Evolutionary conservation across 2,329 filamentous ascomycete genomes (phyloP), one percentile per base, ranked within the genome.

Genomic region (Neurospora sp.): DNA sequence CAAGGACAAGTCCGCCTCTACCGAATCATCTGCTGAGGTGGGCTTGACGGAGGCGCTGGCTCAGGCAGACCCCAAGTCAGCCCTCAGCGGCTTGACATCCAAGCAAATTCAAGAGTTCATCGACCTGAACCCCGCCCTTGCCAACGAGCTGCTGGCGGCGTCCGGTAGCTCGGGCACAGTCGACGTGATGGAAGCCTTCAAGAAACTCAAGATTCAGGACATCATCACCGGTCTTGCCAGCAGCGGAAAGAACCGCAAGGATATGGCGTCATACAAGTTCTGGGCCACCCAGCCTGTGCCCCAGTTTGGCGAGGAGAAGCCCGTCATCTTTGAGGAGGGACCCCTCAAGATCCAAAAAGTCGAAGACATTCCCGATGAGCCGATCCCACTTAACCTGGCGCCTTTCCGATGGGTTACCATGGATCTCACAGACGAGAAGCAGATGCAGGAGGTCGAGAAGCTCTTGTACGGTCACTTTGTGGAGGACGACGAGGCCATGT

Each of bases 251-350:
- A 97, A 97, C 77, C 90, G 89, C 75, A 97, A 97, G 83, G 94
- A 97, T 78, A 97, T 97, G 93, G 93, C 91, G 6, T 92, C 90
- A 70, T 97, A 98, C 86, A 97, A 97, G 82, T 99, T 99, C 83
- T 99, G 96, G 96, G 90, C 93, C 80, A 99, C 96, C 66, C 96
- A 99, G 80, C 96, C 96, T 0, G 96, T 99, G 71, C 92, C 92
- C 67, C 90, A 90, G 77, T 97, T 98, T 77, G 90, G 87, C 76
- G 83, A 89, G 79, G 80, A 84, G 71, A 81, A 74, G 65, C 66
- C 84, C 66, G 81, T 84, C 71, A 78, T 81, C 43, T 77, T 89
- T 67, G 84, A 89, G 73, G 94, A 98, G 76, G 96, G 96, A 0
- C 93, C 94, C 0, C 92, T 99, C 78, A 91, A 90, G 81, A 82